Percentiles rank a stretch among this genome's conserved stretches.
Evolutionary conservation across 441 rosid species (phyloP).

Genomic region (Gossypium schwendimanii): DNA sequence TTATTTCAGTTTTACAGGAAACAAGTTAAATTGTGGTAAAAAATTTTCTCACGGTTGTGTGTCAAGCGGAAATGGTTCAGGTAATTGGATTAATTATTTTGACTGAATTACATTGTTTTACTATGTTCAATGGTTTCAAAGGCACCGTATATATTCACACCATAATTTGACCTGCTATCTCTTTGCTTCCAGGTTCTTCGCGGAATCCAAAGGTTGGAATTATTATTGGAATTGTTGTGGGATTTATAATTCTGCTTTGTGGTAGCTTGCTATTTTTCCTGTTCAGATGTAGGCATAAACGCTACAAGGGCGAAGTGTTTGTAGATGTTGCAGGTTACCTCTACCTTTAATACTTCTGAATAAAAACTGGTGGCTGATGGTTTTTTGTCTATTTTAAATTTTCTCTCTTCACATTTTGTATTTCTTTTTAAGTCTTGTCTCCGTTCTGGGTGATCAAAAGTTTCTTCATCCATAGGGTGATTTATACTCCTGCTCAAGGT

Average conservation of each 20-base stretch:
- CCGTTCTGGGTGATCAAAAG: not conserved
- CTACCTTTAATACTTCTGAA: constrained; percentile 9
- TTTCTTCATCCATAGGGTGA: too few species aligned
- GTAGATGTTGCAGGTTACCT: constrained; percentile 85
- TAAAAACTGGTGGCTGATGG: not conserved
- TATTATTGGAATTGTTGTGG: constrained; percentile 70
- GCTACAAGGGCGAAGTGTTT: constrained; percentile 64
- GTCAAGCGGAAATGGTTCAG: constrained; percentile 46
- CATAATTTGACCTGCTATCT: constrained; percentile 4
- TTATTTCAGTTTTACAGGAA: constrained; percentile 63
- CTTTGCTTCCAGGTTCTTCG: constrained; percentile 45
- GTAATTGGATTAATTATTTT: constrained; percentile 25
- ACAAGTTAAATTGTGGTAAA: constrained; percentile 60
- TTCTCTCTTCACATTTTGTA: not conserved
- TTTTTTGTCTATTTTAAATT: not conserved
- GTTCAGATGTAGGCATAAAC: constrained; percentile 57
- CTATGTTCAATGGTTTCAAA: constrained; percentile 4
- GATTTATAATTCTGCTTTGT: constrained; percentile 36
- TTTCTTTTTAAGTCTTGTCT: not conserved
- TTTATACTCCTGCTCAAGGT: not conserved
- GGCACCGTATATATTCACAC: not conserved
- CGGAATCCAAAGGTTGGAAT: constrained; percentile 63
- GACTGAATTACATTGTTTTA: constrained; percentile 6
- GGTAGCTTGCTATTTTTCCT: constrained; percentile 50
- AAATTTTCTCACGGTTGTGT: constrained; percentile 40